These are phyloP conservation scores for Phytopythium boreale DNA, from an alignment of 352 stramenopile genomes.

Conservation along the genomic window DNA sequence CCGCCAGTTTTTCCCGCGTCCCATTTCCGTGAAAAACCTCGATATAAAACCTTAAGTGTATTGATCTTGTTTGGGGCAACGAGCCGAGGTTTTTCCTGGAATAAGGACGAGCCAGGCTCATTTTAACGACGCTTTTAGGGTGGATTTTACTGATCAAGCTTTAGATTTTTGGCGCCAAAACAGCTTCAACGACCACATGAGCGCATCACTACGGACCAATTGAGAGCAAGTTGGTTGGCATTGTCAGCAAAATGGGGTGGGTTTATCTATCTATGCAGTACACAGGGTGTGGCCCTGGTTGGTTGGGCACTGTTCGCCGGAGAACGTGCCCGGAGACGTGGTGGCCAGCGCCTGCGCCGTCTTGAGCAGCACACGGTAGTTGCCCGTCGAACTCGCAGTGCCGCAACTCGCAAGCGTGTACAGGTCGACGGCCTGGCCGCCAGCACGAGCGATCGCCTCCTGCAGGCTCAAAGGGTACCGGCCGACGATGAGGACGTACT, in stretches of 20 bases:
- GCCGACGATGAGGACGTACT: constrained; percentile 62
- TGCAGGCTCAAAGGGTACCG: constrained; percentile 62
- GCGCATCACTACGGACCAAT: not conserved
- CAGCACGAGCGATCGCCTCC: constrained; percentile 41
- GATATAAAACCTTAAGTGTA: too few relatives aligned
- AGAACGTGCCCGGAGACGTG: constrained; percentile 21
- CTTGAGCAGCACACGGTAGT: constrained; percentile 58
- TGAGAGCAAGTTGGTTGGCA: not conserved
- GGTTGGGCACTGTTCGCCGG: not conserved
- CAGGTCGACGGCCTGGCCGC: constrained; percentile 21
- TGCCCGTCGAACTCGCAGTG: constrained; percentile 25
- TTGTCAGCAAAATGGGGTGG: not conserved
- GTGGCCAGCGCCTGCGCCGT: constrained; percentile 28
- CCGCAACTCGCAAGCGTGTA: constrained; percentile 61
- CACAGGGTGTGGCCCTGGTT: not conserved
- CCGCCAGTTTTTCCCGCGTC: not conserved
- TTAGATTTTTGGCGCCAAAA: not conserved
- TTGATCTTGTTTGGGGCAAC: too few relatives aligned
- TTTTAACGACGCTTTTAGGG: too few relatives aligned
- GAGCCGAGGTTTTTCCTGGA: too few relatives aligned
- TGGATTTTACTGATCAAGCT: too few relatives aligned
- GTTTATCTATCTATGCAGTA: not conserved
- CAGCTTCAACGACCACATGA: not conserved
- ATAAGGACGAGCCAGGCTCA: too few relatives aligned
- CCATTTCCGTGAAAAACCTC: not conserved